phyloP scores from a whole-genome alignment of 169 alveolate genomes.

The Plasmodium malariae region DNA sequence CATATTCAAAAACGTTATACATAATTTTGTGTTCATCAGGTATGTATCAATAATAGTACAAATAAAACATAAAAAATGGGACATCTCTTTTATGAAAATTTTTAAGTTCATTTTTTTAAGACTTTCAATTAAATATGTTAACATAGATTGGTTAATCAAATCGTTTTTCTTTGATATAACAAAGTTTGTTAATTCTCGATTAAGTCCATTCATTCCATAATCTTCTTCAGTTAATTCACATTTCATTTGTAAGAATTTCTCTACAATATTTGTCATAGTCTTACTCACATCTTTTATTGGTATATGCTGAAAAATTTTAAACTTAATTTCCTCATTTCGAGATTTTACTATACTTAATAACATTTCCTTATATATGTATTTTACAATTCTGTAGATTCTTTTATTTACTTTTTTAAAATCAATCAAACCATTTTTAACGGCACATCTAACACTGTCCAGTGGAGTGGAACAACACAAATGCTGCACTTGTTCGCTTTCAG shows the following conservation, averaged over 20 bases:
- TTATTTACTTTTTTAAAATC: conserved; percentile 51
- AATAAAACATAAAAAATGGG: conserved; percentile 21
- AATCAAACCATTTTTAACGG: not conserved
- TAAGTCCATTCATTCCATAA: conserved; percentile 18
- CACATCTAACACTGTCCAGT: not conserved
- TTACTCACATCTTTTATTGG: conserved; percentile 30
- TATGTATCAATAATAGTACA: conserved; percentile 23
- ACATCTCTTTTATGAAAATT: conserved; percentile 1
- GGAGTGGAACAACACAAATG: too few relatives aligned
- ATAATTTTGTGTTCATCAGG: conserved; percentile 23
- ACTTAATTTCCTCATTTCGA: conserved; percentile 54
- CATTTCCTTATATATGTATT: conserved; percentile 43
- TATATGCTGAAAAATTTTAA: conserved; percentile 44
- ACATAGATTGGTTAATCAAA: conserved; percentile 20
- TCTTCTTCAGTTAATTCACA: not conserved
- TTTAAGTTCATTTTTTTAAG: conserved; percentile 37
- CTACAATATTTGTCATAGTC: conserved; percentile 31
- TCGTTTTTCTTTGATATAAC: conserved; percentile 8
- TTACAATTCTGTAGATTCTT: conserved; percentile 14
- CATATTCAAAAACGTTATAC: conserved; percentile 33
- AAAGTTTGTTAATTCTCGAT: conserved; percentile 18
- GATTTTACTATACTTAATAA: conserved; percentile 1
- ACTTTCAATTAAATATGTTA: conserved; percentile 26
- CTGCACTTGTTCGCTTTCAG: not conserved
- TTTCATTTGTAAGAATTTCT: conserved; percentile 22